Base-by-base conservation (phyloP, 1,139 yeast species). In the Blastobotrys indianensis region DNA sequence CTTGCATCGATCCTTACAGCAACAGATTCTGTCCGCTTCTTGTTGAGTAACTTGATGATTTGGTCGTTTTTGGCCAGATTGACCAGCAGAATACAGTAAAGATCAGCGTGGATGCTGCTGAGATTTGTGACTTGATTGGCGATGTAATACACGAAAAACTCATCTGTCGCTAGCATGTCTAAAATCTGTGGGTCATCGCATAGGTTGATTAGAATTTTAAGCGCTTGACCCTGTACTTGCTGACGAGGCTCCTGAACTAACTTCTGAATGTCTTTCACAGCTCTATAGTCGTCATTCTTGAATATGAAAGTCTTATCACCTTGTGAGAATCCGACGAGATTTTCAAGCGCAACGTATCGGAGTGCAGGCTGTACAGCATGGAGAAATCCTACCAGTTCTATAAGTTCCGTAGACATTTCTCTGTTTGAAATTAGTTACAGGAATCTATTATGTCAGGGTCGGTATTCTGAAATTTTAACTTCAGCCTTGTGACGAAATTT, bases 321-420 rank as follows among this genome's bases (percentile, higher is more conserved):
- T 46, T 80, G 79, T 7, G 95, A 85, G 63, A 75, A 86, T 1
- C 94, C 95, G 11, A 87, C 90, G 45, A 90, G 67, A 61, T 87
- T 81, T 56, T 85, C 94, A 46, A 90, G 70, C 0, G 97, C 97
- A 47, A 90, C 81, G 56, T 82, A 88, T 48, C 85, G 80, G 29
- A 88, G 87, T 7, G 86, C 85, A 3, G 86, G 82, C 59, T 85
- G 90, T 1, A 85, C 83, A 7, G 90, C 79, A 63, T 86, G 96
- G 51, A 92, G 73, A 64, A 92, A 90, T 42, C 75, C 79, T 16
- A 90, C 95, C 41, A 88, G 58, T 34, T 60, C 61, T 41, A 53
- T 41, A 11, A 58, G 51, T 40, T 58, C 62, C 9, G 49, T 46
- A 8, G 58, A 10, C 32, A 37, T 33, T 33, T 33, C 16, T 12